Evolutionary conservation across 345 rosid genomes (phyloP).

Genomic region (Nephelium lappaceum): DNA sequence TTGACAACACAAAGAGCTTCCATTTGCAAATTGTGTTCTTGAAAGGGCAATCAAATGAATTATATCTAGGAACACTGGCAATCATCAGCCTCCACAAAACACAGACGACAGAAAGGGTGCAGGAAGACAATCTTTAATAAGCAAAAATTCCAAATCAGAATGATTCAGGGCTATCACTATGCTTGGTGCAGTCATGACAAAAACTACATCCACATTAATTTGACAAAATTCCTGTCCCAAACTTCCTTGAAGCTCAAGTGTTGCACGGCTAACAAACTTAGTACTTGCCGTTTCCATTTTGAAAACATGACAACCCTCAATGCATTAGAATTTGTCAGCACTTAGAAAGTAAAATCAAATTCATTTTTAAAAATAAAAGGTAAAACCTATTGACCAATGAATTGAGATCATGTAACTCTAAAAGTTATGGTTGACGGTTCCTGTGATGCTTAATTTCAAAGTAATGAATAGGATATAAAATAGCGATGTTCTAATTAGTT

Average conservation of each 20-base stretch:
- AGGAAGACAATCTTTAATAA: no score
- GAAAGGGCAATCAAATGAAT: neutral
- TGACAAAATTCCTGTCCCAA: neutral
- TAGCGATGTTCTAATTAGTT: neutral
- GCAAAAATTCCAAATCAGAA: neutral
- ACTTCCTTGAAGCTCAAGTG: neutral
- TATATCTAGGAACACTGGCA: neutral
- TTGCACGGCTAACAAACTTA: neutral
- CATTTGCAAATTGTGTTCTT: neutral
- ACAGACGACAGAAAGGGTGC: neutral
- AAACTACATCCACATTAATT: neutral
- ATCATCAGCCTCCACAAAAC: neutral
- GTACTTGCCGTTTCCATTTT: neutral
- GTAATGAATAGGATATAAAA: neutral
- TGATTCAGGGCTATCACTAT: neutral
- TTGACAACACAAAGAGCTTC: neutral
- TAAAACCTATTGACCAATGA: neutral
- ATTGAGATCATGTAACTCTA: neutral
- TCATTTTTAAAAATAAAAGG: neutral
- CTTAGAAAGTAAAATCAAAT: neutral
- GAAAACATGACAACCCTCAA: neutral
- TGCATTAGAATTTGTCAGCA: neutral
- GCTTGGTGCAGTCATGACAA: slow-evolving; percentile 2
- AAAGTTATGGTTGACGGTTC: neutral
- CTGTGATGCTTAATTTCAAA: neutral